Percentiles rank a stretch among this genome's conserved stretches.
Evolutionary conservation across 2,329 filamentous ascomycete genomes (phyloP).

Genomic region (Claviceps sp.): DNA sequence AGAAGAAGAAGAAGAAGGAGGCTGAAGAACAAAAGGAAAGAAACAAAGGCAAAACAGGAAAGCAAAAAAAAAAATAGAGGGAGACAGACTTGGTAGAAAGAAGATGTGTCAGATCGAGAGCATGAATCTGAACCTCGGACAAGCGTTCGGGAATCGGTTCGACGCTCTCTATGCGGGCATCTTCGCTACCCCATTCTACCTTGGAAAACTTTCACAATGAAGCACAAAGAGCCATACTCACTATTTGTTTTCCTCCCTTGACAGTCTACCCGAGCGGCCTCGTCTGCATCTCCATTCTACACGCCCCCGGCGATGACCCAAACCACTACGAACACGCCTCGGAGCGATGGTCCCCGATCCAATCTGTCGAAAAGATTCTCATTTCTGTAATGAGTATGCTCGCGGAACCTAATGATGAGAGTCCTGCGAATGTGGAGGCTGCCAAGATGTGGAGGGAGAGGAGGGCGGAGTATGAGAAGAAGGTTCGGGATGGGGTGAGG

Average conservation of each 20-base stretch:
- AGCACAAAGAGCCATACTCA: not conserved
- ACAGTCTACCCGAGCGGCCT: constrained; percentile 81
- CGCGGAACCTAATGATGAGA: constrained; percentile 93
- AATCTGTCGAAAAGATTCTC: constrained; percentile 94
- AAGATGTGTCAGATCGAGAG: no score
- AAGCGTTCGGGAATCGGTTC: no score
- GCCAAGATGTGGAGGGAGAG: constrained; percentile 92
- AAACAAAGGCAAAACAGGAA: not conserved
- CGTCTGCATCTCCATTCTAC: constrained; percentile 96
- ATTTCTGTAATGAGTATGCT: constrained; percentile 98
- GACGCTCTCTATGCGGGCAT: no score
- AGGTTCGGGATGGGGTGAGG: constrained; percentile 71
- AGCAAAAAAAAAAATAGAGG: not conserved
- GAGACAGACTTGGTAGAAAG: no score
- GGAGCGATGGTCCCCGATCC: constrained; percentile 92
- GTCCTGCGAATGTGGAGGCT: constrained; percentile 88
- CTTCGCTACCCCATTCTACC: no score
- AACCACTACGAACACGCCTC: constrained; percentile 96
- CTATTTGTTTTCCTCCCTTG: not conserved
- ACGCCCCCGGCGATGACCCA: constrained; percentile 90
- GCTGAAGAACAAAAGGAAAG: not conserved
- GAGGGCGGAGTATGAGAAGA: constrained; percentile 69
- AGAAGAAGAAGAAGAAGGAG: no score
- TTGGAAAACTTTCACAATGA: no score
- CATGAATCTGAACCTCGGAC: no score